A percentile compares a stretch with the other conserved stretches of the same genome.
Conservation (phyloP, 768 basidiomycete genomes). For the Austroboletus festivus region DNA sequence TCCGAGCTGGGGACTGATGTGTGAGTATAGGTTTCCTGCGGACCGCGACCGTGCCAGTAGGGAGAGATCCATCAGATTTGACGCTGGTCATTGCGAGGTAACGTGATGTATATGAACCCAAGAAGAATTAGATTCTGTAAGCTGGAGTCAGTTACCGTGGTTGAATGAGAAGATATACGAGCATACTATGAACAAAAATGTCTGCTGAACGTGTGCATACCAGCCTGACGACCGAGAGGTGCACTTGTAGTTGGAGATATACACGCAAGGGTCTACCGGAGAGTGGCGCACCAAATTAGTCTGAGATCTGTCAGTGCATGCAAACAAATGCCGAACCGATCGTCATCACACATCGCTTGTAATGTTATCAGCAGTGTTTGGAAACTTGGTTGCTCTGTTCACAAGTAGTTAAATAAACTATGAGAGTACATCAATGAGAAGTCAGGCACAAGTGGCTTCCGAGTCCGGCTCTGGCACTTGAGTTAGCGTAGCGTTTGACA, state of each 20-base stretch:
- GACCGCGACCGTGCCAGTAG: slow-evolving; percentile 22
- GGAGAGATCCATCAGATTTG: slow-evolving; percentile 20
- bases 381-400: no score
- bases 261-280: slow-evolving; percentile 10
- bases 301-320: no score
- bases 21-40: slow-evolving; percentile 58
- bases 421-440: no score
- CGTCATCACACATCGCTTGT: no score
- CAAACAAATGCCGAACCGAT: no score
- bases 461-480: no score
- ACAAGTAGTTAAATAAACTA: no score
- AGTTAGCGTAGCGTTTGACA: no score
- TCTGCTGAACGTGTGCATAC: slow-evolving; percentile 20
- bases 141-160: not conserved
- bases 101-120: slow-evolving; percentile 9
- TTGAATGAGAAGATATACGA: not conserved
- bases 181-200: slow-evolving; percentile 20
- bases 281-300: no score
- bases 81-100: slow-evolving; percentile 21
- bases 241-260: slow-evolving; percentile 6
- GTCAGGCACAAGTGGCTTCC: no score
- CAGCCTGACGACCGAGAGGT: slow-evolving; percentile 13
- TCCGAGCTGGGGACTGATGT: slow-evolving; percentile 53
- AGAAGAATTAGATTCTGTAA: slow-evolving; percentile 12
- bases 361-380: no score